Percentiles rank a stretch among this genome's conserved stretches.
Evolutionary conservation across 2,329 filamentous ascomycete genomes (phyloP).

Genomic region (Arthrobotrys sinensis): DNA sequence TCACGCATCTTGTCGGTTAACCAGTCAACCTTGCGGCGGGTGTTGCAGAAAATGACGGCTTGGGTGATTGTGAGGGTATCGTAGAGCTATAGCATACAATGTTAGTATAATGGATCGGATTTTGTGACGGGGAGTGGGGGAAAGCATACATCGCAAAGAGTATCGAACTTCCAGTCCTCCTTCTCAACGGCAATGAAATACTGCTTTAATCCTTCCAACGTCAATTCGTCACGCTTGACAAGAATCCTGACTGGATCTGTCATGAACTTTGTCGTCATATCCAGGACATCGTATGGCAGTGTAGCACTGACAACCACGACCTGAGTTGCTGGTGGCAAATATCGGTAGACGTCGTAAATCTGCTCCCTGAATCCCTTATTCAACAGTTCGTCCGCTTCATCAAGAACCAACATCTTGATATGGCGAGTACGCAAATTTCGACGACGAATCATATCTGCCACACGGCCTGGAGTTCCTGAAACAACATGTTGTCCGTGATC

Average conservation of each 20-base stretch:
- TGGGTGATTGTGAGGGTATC: conserved; percentile 98
- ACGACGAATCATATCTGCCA: conserved; percentile 86
- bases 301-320: conserved; percentile 98
- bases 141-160: conserved; percentile 80
- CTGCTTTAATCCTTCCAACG: conserved; percentile 96
- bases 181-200: conserved; percentile 99
- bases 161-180: conserved; percentile 99
- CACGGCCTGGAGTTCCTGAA: conserved; percentile 95
- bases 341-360: conserved; percentile 98
- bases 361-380: conserved; percentile 98
- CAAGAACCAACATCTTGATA: conserved; percentile 84
- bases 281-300: conserved; percentile 95
- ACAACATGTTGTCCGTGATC: conserved; percentile 98
- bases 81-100: conserved; percentile 74
- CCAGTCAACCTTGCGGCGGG: conserved; percentile 98
- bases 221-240: conserved; percentile 98
- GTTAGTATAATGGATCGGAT: not conserved
- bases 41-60: conserved; percentile 99
- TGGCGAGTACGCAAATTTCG: conserved; percentile 80
- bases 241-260: conserved; percentile 95
- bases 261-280: conserved; percentile 99
- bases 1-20: conserved; percentile 99
- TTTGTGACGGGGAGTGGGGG: not conserved
- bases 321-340: conserved; percentile 94
- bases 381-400: conserved; percentile 83